These are phyloP conservation scores for Saccharum spontaneum DNA, from an alignment of 176 grass and related monocot species.

Conservation along the genomic window DNA sequence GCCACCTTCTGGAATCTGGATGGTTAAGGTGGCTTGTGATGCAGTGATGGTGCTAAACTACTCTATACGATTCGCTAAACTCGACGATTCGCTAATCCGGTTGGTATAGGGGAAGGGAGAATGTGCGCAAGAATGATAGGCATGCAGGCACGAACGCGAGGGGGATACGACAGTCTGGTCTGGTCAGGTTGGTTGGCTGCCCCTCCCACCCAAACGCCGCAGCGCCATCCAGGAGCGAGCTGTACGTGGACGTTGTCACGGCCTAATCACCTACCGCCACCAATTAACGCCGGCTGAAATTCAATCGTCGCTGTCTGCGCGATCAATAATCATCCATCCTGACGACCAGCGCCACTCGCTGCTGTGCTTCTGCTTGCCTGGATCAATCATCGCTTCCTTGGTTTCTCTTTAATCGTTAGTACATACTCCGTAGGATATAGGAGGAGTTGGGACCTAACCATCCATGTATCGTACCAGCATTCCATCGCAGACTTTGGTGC, in stretches of 20 bases:
- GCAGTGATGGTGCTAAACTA: neutral
- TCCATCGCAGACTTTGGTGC: neutral
- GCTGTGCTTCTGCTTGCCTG: neutral
- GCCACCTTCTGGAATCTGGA: neutral
- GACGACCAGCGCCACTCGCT: neutral
- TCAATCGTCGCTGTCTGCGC: neutral
- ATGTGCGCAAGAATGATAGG: neutral
- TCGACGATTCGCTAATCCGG: neutral
- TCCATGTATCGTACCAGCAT: neutral
- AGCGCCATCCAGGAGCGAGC: slow-evolving; percentile 30
- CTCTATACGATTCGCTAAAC: neutral
- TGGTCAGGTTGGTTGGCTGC: slow-evolving; percentile 24
- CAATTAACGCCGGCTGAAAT: neutral
- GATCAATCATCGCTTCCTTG: slow-evolving; percentile 39
- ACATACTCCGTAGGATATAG: neutral
- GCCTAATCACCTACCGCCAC: slow-evolving; percentile 2
- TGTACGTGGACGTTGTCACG: slow-evolving; percentile 22
- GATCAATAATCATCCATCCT: slow-evolving; percentile 17
- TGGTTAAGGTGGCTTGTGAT: neutral
- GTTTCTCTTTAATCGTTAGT: neutral
- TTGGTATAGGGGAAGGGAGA: neutral
- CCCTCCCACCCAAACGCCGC: neutral
- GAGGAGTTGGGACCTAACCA: slow-evolving; percentile 11
- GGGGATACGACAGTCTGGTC: neutral
- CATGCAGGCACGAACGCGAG: neutral